Evolutionary conservation across 129 eudicot species (phyloP), one percentile per base, ranked within the genome.

Genomic region (Saposhnikovia divaricata): DNA sequence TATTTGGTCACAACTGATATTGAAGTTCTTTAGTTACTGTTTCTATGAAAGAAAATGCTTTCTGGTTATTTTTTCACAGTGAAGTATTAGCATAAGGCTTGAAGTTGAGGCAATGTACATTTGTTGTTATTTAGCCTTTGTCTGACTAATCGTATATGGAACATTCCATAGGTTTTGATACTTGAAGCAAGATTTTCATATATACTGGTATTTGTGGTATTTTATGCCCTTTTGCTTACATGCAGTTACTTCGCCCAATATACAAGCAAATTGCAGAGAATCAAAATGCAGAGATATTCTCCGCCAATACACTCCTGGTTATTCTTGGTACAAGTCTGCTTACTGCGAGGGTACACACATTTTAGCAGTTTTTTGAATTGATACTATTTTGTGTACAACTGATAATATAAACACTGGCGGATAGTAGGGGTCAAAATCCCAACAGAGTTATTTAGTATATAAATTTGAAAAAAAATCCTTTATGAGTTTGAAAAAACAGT

Each of bases 191-290:
- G 78, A 73, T 82, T 86, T 72, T 44, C 70, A 27, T 34, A 31
- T 40, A 31, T 80, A 27, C 57, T 63, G 53, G 76, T 31, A 37
- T 74, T 66, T 48, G 70, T 25, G 59, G 23, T 15, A 21, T 31
- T 31, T 59, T 38, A 11, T 65, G 38, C 40, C 43, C 73, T 46
- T 84, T 14, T 82, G 57, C 57, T 76, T 25, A 40, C 84, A 48
- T 88, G 86, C 92, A 96, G 99, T 90, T 96, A 84, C 98, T 96
- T 72, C 99, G 99, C 50, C 99, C 99, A 80, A 92, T 96, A 82
- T 96, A 96, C 84, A 92, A 85, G 89, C 95, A 96, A 89, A 92
- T 96, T 75, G 98, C 98, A 42, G 99, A 96, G 76, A 96, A 89
- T 84, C 93, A 92, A 84, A 96, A 96, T 87, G 99, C 99, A 75